phyloP scores from a whole-genome alignment of 192 early-diverging fungal genomes.

The Gamsiella multidivaricata region DNA sequence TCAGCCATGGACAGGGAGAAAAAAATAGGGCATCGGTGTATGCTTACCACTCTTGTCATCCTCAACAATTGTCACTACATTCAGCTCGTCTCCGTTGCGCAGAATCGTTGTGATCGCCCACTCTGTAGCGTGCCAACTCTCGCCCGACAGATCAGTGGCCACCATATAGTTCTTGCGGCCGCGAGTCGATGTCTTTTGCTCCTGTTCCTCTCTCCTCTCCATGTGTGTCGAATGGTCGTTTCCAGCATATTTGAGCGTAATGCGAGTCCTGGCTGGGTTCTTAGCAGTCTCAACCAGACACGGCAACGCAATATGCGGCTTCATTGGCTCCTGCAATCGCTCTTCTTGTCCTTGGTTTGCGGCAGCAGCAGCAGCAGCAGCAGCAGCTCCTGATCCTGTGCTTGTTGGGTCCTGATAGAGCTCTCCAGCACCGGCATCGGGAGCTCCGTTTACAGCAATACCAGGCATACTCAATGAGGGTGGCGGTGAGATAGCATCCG shows the following conservation, averaged over 20 bases:
- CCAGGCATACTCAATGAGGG: background rate
- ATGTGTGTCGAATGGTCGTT: constrained; percentile 6
- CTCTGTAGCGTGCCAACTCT: constrained; percentile 64
- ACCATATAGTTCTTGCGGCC: constrained; percentile 58
- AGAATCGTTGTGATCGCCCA: constrained; percentile 64
- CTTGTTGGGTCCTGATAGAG: constrained; percentile 28
- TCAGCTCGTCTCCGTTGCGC: constrained; percentile 60
- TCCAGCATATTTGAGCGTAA: constrained; percentile 44
- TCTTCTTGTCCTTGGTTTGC: constrained; percentile 21
- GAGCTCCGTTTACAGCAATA: background rate
- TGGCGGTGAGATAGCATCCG: background rate
- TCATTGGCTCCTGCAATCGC: constrained; percentile 45
- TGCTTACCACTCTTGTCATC: constrained; percentile 50
- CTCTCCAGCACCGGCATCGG: constrained; percentile 9
- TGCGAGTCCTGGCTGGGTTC: constrained; percentile 47
- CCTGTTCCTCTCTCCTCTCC: background rate
- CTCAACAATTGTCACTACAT: constrained; percentile 58
- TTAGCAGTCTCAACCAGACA: constrained; percentile 47
- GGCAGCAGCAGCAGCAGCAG: background rate
- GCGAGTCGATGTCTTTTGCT: constrained; percentile 28
- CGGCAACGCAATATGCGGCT: constrained; percentile 44
- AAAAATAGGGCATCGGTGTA: background rate
- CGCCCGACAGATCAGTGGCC: constrained; percentile 62
- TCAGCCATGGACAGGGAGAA: background rate
- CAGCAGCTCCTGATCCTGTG: background rate